Percentiles rank a stretch among this genome's conserved stretches.
These are phyloP conservation scores for Chytridium lagenaria DNA, from an alignment of 371 early-diverging fungal genomes.

Conservation along the genomic window DNA sequence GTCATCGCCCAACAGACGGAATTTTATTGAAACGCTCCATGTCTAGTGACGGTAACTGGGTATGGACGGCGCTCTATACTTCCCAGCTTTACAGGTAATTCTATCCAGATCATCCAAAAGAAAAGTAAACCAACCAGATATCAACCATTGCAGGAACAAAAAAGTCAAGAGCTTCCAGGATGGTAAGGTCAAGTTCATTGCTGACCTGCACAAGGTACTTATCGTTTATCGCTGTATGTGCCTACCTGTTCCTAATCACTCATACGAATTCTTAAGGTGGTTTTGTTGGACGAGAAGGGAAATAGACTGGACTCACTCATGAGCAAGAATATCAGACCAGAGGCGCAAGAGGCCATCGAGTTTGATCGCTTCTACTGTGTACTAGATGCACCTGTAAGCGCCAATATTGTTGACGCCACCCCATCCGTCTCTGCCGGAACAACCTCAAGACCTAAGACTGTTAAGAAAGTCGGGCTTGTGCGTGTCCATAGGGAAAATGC, in stretches of 20 bases:
- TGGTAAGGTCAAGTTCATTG: conserved; percentile 15
- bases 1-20: too few species aligned
- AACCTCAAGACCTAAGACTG: too few species aligned
- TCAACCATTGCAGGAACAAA: conserved; percentile 16
- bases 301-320: conserved; percentile 22
- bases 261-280: neutral
- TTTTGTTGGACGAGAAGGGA: conserved; percentile 16
- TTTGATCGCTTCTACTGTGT: conserved; percentile 24
- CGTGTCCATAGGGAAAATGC: too few species aligned
- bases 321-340: neutral
- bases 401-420: neutral
- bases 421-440: neutral
- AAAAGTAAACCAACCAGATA: too few species aligned
- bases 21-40: too few species aligned
- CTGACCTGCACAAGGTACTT: conserved; percentile 7
- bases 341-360: conserved; percentile 25
- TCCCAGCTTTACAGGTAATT: conserved; percentile 13
- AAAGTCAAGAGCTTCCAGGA: conserved; percentile 29
- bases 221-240: neutral
- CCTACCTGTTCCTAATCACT: neutral
- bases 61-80: neutral
- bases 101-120: too few species aligned
- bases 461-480: too few species aligned
- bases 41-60: conserved; percentile 1
- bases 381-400: conserved; percentile 12